Base-by-base conservation (phyloP, 2,329 filamentous ascomycete genomes). In the Sarocladium oryzae region DNA sequence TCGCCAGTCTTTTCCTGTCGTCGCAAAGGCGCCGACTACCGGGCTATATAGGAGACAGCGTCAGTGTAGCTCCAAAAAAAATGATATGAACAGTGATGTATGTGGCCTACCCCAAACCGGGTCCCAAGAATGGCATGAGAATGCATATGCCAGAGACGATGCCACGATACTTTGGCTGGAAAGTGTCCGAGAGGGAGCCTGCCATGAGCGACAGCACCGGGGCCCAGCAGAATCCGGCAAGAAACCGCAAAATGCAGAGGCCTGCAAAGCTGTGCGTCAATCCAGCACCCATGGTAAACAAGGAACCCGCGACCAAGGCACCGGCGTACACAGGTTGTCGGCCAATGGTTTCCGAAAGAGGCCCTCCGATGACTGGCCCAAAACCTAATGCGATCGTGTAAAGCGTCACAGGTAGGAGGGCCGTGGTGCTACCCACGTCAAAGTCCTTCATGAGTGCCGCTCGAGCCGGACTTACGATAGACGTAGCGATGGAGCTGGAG, bases 341-440 rank as follows among this genome's bases (percentile, higher is more conserved):
- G 2, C 83, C 82, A 30, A 77, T 64, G 0, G 70, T 75, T 59
- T 86, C 83, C 46, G 76, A 81, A 1, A 84, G 58, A 0, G 81
- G 82, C 0, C 81, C 79, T 9, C 77, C 77, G 13, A 82, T 55
- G 48, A 84, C 65, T 6, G 83, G 82, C 0, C 82, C 82, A 15
- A 84, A 67, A 2, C 69, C 79, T 0, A 86, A 70, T 0, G 81
- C 82, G 9, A 84, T 64, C 5, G 81, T 75, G 61, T 82, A 86
- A 5, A 83, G 61, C 0, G 82, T 76, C 1, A 86, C 62, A 0
- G 78, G 77, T 0, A 85, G 64, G n/a, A 86, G 67, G 0, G 82
- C 77, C 7, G 73, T 70, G 1, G 78, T 82, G 46, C 71, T 70
- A 13, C 71, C 72, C 11, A 84, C 70, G 40, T 70, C 56, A 60